These are phyloP conservation scores for Nigrograna mackinnonii DNA, from an alignment of 2,329 filamentous ascomycete species.

Conservation along the genomic window DNA sequence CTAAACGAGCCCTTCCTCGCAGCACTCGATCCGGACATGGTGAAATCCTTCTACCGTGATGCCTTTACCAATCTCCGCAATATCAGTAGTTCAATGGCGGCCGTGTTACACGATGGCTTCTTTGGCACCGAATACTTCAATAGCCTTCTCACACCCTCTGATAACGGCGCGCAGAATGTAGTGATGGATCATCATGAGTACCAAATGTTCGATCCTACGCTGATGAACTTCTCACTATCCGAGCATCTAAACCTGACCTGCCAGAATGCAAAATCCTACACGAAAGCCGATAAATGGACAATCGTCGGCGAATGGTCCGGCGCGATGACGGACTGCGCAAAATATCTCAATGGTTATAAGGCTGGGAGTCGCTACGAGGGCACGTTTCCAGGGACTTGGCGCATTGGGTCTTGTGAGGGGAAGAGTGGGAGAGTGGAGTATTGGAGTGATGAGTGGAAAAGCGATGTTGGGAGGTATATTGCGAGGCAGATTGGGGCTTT, in stretches of 20 bases:
- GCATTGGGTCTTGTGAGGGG: conserved; percentile 57
- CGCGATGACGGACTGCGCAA: conserved; percentile 64
- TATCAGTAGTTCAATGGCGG: conserved; percentile 49
- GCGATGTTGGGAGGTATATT: conserved; percentile 54
- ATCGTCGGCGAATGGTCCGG: conserved; percentile 70
- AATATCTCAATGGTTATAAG: conserved; percentile 46
- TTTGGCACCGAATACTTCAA: conserved; percentile 59
- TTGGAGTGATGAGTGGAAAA: conserved; percentile 50
- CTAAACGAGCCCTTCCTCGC: conserved; percentile 60
- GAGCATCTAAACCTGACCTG: conserved; percentile 63
- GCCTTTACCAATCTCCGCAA: conserved; percentile 54
- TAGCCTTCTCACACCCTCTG: conserved; percentile 56
- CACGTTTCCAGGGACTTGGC: conserved; percentile 50
- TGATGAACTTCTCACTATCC: conserved; percentile 53
- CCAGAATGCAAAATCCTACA: conserved; percentile 53
- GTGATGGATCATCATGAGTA: conserved; percentile 72
- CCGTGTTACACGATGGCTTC: conserved; percentile 64
- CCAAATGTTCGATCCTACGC: conserved; percentile 60
- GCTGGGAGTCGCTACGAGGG: conserved; percentile 65
- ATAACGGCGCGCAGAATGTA: conserved; percentile 55
- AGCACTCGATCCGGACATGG: conserved; percentile 47
- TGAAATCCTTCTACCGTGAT: conserved; percentile 60
- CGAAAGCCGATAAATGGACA: conserved; percentile 63
- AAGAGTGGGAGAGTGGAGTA: conserved; percentile 53
- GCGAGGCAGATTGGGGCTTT: conserved; percentile 60